Evolutionary conservation across 768 basidiomycete genomes (phyloP), one percentile per base, ranked within the genome.

Genomic region (Boletus insuetus): DNA sequence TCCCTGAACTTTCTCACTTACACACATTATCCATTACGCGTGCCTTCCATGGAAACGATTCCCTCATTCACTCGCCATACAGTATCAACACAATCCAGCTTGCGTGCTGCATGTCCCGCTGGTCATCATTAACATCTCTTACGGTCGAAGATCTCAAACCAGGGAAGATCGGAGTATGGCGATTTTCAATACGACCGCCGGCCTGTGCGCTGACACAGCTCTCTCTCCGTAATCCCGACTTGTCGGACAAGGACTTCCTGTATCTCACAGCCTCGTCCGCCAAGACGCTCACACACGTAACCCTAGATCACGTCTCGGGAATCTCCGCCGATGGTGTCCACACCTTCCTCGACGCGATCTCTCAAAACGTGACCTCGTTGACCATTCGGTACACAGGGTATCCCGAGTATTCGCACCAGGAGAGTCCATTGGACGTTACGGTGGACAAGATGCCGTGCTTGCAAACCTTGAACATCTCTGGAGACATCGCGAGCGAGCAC

Each of bases 171-270:
- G 38, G 40, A 7, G 11, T 34, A 12, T 3, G 22, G 1, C 46
- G 24, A 1, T 3, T 17, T n/a, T 37, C 43, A 13, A 22, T 51
- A 6, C 53, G 12, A 32, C 39, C 29, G 7, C 58, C 54, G 11
- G 24, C 37, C 2, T 59, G 58, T 19, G 32, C 56, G 6, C 35
- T 59, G 32, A 34, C 39, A 11, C 38, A 46, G 0, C 32, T 59
- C 10, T 38, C 35, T 14, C 14, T 59, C 19, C 19, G 20, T 10
- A 0, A 13, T 6, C 10, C 45, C 16, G 0, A 13, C 22, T 12
- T 59, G 16, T 40, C 47, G 6, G 47, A 49, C 47, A 22, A 17
- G 39, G 51, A 57, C 12, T 55, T 53, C 20, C 20, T 38, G 12
- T 43, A 41, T 10, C 32, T 58, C 26, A 41, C 48, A 5, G 48